Base-by-base conservation (phyloP, 805 yeast species). In the Zygotorulaspora florentina region DNA sequence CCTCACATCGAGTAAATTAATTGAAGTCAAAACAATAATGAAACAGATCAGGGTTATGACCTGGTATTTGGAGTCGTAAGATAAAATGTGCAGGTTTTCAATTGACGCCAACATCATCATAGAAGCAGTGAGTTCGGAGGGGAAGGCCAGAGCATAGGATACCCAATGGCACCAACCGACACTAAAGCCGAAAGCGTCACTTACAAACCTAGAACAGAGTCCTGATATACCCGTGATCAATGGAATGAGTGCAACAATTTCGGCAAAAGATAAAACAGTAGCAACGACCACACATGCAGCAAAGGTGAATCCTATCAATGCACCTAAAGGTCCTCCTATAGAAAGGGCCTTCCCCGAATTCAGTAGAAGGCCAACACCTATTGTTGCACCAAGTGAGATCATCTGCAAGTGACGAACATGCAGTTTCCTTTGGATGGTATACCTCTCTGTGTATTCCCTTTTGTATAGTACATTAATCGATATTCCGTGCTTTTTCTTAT, bases 181-280 rank as follows among this genome's bases (percentile, higher is more conserved):
- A 3, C 86, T 79, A 63, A 83, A 83, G 1, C 89, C 89, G 65
- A 83, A 81, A 0, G 88, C 83, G 58, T 83, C 89, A 52, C 83
- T 88, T 2, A 83, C 85, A 66, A 83, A 84, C 34, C 95, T 65
- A 0, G 90, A 77, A 1, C 87, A 79, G 23, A 86, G 70, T 1
- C 89, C 90, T 0, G 87, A 77, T 3, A 85, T 84, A 6, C 91
- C 89, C 35, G 85, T 86, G 16, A 84, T 83, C n/a, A 83, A 76
- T 0, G 93, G 88, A 16, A 85, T 80, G 47, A 86, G 70, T 0
- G 93, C 83, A 3, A 85, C 83, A 84, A 85, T 84, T 61, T 85
- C 95, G 48, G 91, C 87, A 61, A 84, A 83, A 3, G 88, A 81
- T 12, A 81, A 66, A 76, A 85, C 79, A 1, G 91, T 81, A 1